These are phyloP conservation scores for Beauveria australis DNA, from an alignment of 2,329 filamentous ascomycete genomes.

Conservation along the genomic window DNA sequence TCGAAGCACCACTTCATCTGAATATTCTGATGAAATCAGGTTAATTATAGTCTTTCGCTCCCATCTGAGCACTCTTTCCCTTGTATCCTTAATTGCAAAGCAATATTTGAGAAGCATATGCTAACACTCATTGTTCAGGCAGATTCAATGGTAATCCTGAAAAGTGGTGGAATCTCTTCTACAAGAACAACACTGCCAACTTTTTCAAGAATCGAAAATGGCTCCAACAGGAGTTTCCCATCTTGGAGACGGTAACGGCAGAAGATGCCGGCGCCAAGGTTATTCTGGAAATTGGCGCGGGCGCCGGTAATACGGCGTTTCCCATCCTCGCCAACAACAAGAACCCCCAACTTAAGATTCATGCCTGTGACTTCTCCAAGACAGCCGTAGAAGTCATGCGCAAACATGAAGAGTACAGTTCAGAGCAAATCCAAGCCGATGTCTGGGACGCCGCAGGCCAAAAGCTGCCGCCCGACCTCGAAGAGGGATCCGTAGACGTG, in stretches of 20 bases:
- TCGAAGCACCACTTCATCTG: constrained; percentile 60
- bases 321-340: constrained; percentile 77
- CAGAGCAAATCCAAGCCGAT: constrained; percentile 69
- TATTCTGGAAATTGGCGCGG: constrained; percentile 85
- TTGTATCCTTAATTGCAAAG: not conserved
- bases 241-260: constrained; percentile 68
- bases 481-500: constrained; percentile 76
- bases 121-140: constrained; percentile 41
- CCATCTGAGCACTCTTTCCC: constrained; percentile 48
- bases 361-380: constrained; percentile 95
- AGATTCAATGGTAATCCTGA: constrained; percentile 86
- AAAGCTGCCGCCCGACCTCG: constrained; percentile 66
- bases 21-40: constrained; percentile 54
- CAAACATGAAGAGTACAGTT: constrained; percentile 65
- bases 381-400: constrained; percentile 92
- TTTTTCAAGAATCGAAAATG: constrained; percentile 99
- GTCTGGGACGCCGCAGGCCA: constrained; percentile 84
- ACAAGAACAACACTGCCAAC: constrained; percentile 93
- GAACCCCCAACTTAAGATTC: constrained; percentile 73
- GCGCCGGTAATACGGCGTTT: constrained; percentile 94
- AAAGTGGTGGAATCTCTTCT: constrained; percentile 98
- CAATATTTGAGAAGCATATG: constrained; percentile 7
- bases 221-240: constrained; percentile 90
- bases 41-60: constrained; percentile 60
- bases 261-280: constrained; percentile 60